Conservation (phyloP, 2,329 filamentous ascomycete species). For the Cercospora sp. region DNA sequence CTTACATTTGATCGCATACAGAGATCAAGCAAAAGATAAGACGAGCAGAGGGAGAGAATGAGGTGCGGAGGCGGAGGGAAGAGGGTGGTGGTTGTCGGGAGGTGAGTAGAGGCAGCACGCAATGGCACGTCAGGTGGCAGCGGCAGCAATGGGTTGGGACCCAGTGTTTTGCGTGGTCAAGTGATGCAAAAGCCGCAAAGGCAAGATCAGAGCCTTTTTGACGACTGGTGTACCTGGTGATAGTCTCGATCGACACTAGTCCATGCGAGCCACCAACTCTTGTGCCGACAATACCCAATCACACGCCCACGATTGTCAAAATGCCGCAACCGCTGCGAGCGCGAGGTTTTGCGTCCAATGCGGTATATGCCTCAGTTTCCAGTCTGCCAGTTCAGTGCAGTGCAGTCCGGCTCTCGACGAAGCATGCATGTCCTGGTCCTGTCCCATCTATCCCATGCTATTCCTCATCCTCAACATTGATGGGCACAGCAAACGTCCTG, state of each 20-base stretch:
- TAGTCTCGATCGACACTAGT: not conserved
- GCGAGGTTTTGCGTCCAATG: not conserved
- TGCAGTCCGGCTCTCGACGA: not conserved
- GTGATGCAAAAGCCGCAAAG: not conserved
- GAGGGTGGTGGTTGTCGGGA: not conserved
- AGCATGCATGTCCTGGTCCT: not conserved
- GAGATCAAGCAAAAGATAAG: not conserved
- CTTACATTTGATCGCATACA: conserved; percentile 7
- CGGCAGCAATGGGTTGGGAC: not conserved
- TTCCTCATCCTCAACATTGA: not conserved
- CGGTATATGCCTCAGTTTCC: not conserved
- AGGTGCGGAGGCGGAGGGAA: not conserved
- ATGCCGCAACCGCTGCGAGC: not conserved
- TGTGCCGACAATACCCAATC: conserved; percentile 4
- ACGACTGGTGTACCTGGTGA: not conserved
- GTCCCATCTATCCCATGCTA: not conserved
- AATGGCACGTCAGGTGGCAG: not conserved
- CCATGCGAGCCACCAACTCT: not conserved
- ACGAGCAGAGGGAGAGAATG: not conserved
- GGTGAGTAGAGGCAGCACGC: not conserved
- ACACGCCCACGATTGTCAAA: not conserved
- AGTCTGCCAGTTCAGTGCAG: not conserved
- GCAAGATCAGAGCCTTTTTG: not conserved
- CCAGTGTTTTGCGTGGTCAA: conserved; percentile 1
- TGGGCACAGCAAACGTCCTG: not conserved